Percentiles rank a stretch among this genome's conserved stretches.
These are phyloP conservation scores for Cercospora zeae-maydis DNA, from an alignment of 2,329 filamentous ascomycete genomes.

Conservation along the genomic window DNA sequence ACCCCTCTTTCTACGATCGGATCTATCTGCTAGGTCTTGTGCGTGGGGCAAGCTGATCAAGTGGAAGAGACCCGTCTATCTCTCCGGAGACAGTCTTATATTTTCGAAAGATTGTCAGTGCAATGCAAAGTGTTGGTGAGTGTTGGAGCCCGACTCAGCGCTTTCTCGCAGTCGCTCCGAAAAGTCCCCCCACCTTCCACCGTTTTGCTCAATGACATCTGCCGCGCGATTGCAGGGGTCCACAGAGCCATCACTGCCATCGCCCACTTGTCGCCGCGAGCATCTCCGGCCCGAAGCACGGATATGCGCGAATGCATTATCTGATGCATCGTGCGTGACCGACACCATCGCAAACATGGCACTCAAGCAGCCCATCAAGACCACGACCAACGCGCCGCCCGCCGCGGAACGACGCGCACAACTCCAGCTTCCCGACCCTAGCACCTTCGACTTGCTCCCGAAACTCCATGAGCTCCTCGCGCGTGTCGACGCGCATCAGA, in stretches of 20 bases:
- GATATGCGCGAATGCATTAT: background rate
- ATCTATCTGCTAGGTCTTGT: background rate
- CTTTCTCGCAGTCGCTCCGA: slow-evolving; percentile 1
- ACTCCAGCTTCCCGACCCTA: slow-evolving; percentile 64
- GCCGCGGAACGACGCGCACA: slow-evolving; percentile 21
- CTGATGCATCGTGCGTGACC: background rate
- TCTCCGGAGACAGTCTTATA: background rate
- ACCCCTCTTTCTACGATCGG: slow-evolving; percentile 1
- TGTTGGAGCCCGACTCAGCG: background rate
- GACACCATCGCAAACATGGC: slow-evolving; percentile 12
- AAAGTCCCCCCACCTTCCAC: slow-evolving; percentile 7
- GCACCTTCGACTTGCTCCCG: slow-evolving; percentile 80
- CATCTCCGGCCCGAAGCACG: background rate
- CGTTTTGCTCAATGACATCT: background rate
- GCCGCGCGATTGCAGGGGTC: slow-evolving; percentile 4
- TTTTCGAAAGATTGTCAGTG: background rate
- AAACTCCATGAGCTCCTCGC: slow-evolving; percentile 74
- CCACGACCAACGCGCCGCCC: slow-evolving; percentile 22
- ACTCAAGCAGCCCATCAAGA: slow-evolving; percentile 23
- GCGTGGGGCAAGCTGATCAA: background rate
- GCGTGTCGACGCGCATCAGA: slow-evolving; percentile 51
- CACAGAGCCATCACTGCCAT: background rate
- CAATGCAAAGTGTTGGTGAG: background rate
- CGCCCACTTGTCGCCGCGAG: background rate
- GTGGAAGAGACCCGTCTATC: background rate